These are phyloP conservation scores for Sclerospora graminicola DNA, from an alignment of 352 stramenopile species.

Conservation along the genomic window DNA sequence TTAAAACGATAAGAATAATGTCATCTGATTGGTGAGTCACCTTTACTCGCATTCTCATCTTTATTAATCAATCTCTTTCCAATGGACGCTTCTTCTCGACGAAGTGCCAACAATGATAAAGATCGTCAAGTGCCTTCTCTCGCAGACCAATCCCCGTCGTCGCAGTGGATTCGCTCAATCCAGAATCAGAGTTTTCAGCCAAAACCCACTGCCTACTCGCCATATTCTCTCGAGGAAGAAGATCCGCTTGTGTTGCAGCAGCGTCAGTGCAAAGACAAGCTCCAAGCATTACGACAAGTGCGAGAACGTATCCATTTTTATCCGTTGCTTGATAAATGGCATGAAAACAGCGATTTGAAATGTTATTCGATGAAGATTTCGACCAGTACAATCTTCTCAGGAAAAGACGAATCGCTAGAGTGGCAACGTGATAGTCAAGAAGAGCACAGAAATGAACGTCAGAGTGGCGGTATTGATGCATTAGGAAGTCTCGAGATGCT, in stretches of 20 bases:
- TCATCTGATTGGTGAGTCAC: too few species aligned
- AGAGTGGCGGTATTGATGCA: constrained; percentile 31
- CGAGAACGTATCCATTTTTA: constrained; percentile 40
- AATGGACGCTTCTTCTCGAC: background rate
- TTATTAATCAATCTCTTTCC: too few species aligned
- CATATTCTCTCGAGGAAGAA: constrained; percentile 30
- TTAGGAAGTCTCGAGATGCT: constrained; percentile 51
- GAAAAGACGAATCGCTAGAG: constrained; percentile 13
- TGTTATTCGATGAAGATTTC: constrained; percentile 36
- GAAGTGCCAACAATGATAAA: constrained; percentile 9
- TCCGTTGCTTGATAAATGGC: constrained; percentile 3
- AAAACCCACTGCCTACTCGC: constrained; percentile 62
- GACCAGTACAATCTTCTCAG: constrained; percentile 45
- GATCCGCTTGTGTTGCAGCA: constrained; percentile 53
- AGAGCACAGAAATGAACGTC: background rate
- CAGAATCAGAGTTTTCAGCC: constrained; percentile 49
- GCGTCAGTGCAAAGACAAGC: constrained; percentile 44
- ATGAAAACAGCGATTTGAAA: background rate
- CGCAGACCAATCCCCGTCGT: background rate
- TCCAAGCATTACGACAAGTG: constrained; percentile 41
- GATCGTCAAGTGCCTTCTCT: background rate
- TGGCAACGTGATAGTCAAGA: constrained; percentile 4
- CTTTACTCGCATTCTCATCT: too few species aligned
- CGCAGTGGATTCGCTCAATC: constrained; percentile 33
- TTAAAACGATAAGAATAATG: too few species aligned